Conservation (phyloP, 768 basidiomycete genomes). For the Leucosporidium yakuticum region DNA sequence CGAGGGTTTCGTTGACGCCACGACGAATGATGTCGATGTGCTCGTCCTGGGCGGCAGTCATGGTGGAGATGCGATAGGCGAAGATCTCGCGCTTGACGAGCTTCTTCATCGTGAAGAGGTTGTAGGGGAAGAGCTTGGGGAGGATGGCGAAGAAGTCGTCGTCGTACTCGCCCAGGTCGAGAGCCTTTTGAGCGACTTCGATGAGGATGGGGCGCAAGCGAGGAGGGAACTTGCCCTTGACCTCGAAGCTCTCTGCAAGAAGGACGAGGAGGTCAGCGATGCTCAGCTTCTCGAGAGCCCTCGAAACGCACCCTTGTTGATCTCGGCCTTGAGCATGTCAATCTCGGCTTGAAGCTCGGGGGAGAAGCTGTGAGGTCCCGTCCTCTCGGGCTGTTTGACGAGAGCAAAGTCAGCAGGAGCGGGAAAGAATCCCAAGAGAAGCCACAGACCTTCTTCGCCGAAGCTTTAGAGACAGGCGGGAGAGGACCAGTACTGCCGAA, state of each 20-base stretch:
- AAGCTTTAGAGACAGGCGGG: not conserved
- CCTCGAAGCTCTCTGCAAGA: conserved; percentile 63
- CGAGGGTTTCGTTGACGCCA: conserved; percentile 59
- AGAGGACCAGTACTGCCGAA: not conserved
- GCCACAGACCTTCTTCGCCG: not conserved
- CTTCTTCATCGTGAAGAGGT: conserved; percentile 97
- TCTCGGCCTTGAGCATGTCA: conserved; percentile 53
- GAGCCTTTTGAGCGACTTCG: conserved; percentile 68
- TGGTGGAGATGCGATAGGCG: conserved; percentile 60
- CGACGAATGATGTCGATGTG: conserved; percentile 59
- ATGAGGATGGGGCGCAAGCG: conserved; percentile 64
- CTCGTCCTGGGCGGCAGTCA: conserved; percentile 63
- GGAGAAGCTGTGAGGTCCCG: conserved; percentile 56
- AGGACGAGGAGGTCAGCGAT: not conserved
- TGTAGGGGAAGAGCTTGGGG: conserved; percentile 85
- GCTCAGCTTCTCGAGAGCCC: not conserved
- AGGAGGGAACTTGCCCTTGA: conserved; percentile 85
- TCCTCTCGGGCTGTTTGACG: not conserved
- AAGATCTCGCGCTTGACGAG: conserved; percentile 86
- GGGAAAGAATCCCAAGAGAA: no score
- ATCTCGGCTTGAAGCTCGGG: conserved; percentile 61
- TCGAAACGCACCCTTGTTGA: conserved; percentile 31
- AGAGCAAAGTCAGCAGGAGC: no score
- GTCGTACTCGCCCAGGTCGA: conserved; percentile 79
- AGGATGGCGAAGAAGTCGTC: conserved; percentile 86